Evolutionary conservation across 805 yeast genomes (phyloP).

Genomic region (Myxozyma lipomycoides): DNA sequence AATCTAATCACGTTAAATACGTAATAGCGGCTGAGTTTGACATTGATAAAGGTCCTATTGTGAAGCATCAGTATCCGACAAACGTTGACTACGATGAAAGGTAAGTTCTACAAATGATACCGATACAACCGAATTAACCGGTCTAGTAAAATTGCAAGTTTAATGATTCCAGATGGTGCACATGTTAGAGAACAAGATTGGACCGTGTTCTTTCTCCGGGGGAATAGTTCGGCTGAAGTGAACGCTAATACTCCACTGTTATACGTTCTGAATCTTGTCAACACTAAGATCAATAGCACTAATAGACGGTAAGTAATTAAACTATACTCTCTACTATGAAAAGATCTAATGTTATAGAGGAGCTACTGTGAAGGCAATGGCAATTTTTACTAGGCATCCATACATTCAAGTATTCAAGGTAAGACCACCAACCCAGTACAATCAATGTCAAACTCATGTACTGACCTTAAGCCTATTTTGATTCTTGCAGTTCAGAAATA

Average conservation of each 20-base stretch:
- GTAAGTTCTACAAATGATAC: slow-evolving; percentile 1
- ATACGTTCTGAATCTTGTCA: slow-evolving; percentile 56
- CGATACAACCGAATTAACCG: background rate
- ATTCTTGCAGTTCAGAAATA: slow-evolving; percentile 51
- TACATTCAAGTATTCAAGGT: slow-evolving; percentile 52
- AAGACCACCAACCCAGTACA: too few relatives aligned
- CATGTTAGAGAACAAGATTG: slow-evolving; percentile 55
- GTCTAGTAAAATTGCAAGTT: slow-evolving; percentile 45
- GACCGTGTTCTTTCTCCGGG: slow-evolving; percentile 47
- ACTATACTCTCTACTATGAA: background rate
- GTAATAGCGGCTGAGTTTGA: slow-evolving; percentile 76
- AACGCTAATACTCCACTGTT: slow-evolving; percentile 39
- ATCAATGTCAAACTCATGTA: background rate
- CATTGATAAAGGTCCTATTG: slow-evolving; percentile 64
- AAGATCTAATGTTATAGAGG: slow-evolving; percentile 43
- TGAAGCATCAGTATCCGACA: slow-evolving; percentile 58
- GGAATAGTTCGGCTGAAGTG: slow-evolving; percentile 28
- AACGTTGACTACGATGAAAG: slow-evolving; percentile 14
- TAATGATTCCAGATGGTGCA: slow-evolving; percentile 58
- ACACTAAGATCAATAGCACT: slow-evolving; percentile 42
- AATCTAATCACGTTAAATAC: slow-evolving; percentile 48
- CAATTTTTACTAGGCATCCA: slow-evolving; percentile 52
- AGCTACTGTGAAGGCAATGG: slow-evolving; percentile 54
- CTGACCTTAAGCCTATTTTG: slow-evolving; percentile 44
- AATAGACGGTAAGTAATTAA: slow-evolving; percentile 37